Evolutionary conservation across 352 stramenopile species (phyloP).

Genomic region (Pseudoperonospora humuli): DNA sequence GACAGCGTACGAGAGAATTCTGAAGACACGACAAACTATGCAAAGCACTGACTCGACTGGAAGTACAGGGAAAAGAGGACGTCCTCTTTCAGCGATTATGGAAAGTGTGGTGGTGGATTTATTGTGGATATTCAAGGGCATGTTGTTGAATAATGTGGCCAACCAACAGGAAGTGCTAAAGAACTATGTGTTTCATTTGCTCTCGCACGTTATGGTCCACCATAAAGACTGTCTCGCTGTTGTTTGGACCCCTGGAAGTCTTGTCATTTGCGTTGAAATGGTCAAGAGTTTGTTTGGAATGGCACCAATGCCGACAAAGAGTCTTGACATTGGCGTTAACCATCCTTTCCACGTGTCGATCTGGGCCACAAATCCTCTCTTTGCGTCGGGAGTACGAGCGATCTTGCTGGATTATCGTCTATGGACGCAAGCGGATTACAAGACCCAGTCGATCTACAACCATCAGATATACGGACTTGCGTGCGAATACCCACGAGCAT

Average conservation of each 20-base stretch:
- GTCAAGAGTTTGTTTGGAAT: slow-evolving; percentile 47
- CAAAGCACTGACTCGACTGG: neutral
- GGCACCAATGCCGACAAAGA: slow-evolving; percentile 25
- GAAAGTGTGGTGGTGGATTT: slow-evolving; percentile 54
- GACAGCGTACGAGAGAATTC: slow-evolving; percentile 34
- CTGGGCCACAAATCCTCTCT: slow-evolving; percentile 69
- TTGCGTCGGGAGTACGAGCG: slow-evolving; percentile 53
- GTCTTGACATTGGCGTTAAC: slow-evolving; percentile 24
- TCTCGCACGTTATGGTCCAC: slow-evolving; percentile 46
- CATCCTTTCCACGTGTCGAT: slow-evolving; percentile 58
- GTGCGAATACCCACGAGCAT: slow-evolving; percentile 52
- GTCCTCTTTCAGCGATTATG: slow-evolving; percentile 19
- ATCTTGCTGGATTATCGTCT: slow-evolving; percentile 64
- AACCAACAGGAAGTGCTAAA: slow-evolving; percentile 53
- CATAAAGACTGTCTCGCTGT: slow-evolving; percentile 30
- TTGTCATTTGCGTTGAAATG: slow-evolving; percentile 62
- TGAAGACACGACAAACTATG: slow-evolving; percentile 2
- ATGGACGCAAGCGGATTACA: slow-evolving; percentile 54
- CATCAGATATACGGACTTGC: slow-evolving; percentile 71
- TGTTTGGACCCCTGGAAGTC: slow-evolving; percentile 59
- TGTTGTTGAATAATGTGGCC: slow-evolving; percentile 44
- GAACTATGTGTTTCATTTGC: slow-evolving; percentile 58
- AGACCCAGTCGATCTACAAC: slow-evolving; percentile 75
- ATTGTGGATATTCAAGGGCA: slow-evolving; percentile 56
- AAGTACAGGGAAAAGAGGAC: neutral